Base-by-base conservation (phyloP, 1,139 yeast genomes). In the Yamadazyma jaroonii region DNA sequence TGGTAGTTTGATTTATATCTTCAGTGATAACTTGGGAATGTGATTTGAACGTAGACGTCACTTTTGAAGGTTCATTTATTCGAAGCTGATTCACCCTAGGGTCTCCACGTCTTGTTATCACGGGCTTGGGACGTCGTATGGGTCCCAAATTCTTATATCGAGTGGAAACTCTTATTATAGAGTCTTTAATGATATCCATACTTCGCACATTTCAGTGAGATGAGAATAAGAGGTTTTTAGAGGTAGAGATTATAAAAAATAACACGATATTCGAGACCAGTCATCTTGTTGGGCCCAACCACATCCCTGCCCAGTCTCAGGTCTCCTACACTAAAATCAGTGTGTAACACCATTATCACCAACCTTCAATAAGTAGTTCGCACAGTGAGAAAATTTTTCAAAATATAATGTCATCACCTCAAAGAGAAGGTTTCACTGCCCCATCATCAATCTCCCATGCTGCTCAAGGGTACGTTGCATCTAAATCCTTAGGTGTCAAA, bases 371-470 rank as follows among this genome's bases (percentile, higher is more conserved):
- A 4, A 17, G 6, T 6, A 17, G 20, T 17, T 30, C 32, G 32
- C 32, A 30, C 32, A 12, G 10, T 9, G 25, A 14, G 35, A 34
- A 34, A 34, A 34, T 29, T 35, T 35, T 30, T 35, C 32, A 24
- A 17, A 14, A 9, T 6, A 27, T 4, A 57, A 81, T 79, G 84
- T 64, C 76, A 40, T 67, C 71, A 33, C 79, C 79, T 59, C 79
- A 74, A 59, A 88, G 95, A 77, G 97, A 90, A 77, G 95, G 96
- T 48, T 90, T 90, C 64, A 84, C 85, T 48, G 94, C 94, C 46
- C 96, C 97, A 49, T 68, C 83, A 20, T 78, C 84, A 28, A 79
- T 85, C 43, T 84, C 89, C 46, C 76, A 86, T 54, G 79, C 82
- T 39, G 68, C 67, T n/a, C 67, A 62, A 42, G 77, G 75, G 24